Conservation (phyloP, 2,329 filamentous ascomycete species). For the Ceratocystis colombiana region DNA sequence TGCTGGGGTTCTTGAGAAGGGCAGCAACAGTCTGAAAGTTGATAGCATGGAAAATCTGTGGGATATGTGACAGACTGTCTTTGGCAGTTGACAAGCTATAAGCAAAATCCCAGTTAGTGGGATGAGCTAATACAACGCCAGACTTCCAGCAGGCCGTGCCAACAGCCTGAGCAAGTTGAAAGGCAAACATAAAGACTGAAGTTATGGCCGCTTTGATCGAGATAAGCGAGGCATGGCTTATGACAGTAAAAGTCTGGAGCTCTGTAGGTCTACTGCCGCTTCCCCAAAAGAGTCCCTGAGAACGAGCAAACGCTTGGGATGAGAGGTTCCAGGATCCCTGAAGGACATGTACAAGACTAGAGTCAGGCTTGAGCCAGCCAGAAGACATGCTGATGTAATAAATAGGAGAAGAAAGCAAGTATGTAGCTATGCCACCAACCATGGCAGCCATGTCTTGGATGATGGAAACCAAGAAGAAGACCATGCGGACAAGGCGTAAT, state of each 20-base stretch:
- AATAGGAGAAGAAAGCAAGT: slow-evolving; percentile 20
- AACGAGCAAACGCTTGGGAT: slow-evolving; percentile 6
- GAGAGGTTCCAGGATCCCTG: neutral
- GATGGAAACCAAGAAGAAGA: slow-evolving; percentile 67
- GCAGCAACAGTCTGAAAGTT: slow-evolving; percentile 25
- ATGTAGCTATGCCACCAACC: slow-evolving; percentile 41
- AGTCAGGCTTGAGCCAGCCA: slow-evolving; percentile 26
- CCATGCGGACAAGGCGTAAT: slow-evolving; percentile 59
- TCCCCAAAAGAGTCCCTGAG: neutral
- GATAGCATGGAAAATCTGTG: neutral
- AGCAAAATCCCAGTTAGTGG: slow-evolving; percentile 12
- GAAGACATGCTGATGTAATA: slow-evolving; percentile 20
- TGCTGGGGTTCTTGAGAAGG: slow-evolving; percentile 39
- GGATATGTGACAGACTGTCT: neutral
- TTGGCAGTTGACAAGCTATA: neutral
- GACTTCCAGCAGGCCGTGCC: neutral
- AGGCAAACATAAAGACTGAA: slow-evolving; percentile 2
- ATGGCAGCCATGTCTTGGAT: slow-evolving; percentile 66
- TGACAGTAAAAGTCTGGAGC: slow-evolving; percentile 64
- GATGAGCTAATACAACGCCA: neutral
- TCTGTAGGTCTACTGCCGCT: slow-evolving; percentile 36
- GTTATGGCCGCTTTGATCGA: slow-evolving; percentile 41
- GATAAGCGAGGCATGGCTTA: slow-evolving; percentile 61
- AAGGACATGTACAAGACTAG: slow-evolving; percentile 26
- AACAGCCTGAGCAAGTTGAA: neutral